A percentile compares a stretch with the other conserved stretches of the same genome.
Evolutionary conservation across 345 rosid genomes (phyloP).

Genomic region (Citrus inodora): DNA sequence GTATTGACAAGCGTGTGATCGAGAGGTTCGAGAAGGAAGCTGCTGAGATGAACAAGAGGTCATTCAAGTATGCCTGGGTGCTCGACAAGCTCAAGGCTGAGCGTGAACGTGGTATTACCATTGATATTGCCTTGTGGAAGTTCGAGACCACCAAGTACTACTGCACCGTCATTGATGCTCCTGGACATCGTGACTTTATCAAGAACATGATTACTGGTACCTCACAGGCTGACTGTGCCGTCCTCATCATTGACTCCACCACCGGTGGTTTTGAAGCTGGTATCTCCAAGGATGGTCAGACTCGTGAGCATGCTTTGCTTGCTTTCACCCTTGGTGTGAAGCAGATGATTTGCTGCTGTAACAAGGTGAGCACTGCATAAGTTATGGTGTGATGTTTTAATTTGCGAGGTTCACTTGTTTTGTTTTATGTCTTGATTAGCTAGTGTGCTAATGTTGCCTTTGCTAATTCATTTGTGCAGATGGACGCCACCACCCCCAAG

Average conservation of each 20-base stretch:
- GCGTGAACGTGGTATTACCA: constrained; percentile 80
- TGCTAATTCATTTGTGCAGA: constrained; percentile 18
- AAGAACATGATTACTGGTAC: constrained; percentile 35
- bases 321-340: constrained; percentile 73
- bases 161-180: constrained; percentile 80
- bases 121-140: constrained; percentile 72
- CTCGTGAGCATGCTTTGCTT: constrained; percentile 43
- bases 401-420: not conserved
- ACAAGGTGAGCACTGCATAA: constrained; percentile 40
- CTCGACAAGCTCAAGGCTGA: constrained; percentile 83
- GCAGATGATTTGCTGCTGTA: constrained; percentile 75
- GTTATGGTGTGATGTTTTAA: not conserved
- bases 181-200: constrained; percentile 69
- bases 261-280: not conserved
- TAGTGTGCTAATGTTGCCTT: not conserved
- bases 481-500: constrained; percentile 53
- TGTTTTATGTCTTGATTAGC: not conserved
- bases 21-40: constrained; percentile 82
- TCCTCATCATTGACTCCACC: constrained; percentile 46
- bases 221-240: constrained; percentile 64
- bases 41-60: constrained; percentile 82
- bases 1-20: constrained; percentile 80
- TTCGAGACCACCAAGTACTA: constrained; percentile 72
- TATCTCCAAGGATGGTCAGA: not conserved
- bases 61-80: constrained; percentile 79